These are phyloP conservation scores for Conringia planisiliqua DNA, from an alignment of 345 rosid species.

Conservation along the genomic window DNA sequence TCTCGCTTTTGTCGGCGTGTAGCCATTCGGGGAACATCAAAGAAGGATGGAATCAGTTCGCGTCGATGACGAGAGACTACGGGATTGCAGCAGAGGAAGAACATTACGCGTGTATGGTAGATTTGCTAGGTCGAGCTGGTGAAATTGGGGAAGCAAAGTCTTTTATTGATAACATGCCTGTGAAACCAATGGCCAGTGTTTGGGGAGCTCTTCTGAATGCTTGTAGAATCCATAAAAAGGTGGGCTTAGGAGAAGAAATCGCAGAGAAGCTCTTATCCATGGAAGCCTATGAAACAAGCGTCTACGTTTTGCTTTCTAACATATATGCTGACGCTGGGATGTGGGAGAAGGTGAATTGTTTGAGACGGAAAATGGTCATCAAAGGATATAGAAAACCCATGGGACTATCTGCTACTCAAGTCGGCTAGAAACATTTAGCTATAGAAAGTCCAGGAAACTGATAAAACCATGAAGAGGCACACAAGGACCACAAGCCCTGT, in stretches of 20 bases:
- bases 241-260: slow-evolving; percentile 48
- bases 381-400: slow-evolving; percentile 26
- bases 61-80: slow-evolving; percentile 37
- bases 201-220: slow-evolving; percentile 51
- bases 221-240: slow-evolving; percentile 50
- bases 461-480: not conserved
- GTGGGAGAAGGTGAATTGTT: slow-evolving; percentile 34
- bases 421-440: slow-evolving; percentile 14
- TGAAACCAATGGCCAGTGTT: slow-evolving; percentile 40
- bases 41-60: slow-evolving; percentile 43
- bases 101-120: slow-evolving; percentile 60
- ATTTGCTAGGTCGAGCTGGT: slow-evolving; percentile 49
- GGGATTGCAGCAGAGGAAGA: slow-evolving; percentile 46
- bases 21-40: slow-evolving; percentile 43
- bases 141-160: slow-evolving; percentile 40
- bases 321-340: slow-evolving; percentile 40
- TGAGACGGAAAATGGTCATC: slow-evolving; percentile 32
- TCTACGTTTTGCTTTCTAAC: slow-evolving; percentile 38
- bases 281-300: slow-evolving; percentile 30
- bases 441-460: not conserved
- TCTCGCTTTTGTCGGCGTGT: slow-evolving; percentile 52
- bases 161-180: slow-evolving; percentile 33
- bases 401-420: slow-evolving; percentile 27
- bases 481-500: not conserved
- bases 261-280: slow-evolving; percentile 40